Evolutionary conservation across 2,329 filamentous ascomycete genomes (phyloP).

Genomic region (Pseudonectria foliicola): DNA sequence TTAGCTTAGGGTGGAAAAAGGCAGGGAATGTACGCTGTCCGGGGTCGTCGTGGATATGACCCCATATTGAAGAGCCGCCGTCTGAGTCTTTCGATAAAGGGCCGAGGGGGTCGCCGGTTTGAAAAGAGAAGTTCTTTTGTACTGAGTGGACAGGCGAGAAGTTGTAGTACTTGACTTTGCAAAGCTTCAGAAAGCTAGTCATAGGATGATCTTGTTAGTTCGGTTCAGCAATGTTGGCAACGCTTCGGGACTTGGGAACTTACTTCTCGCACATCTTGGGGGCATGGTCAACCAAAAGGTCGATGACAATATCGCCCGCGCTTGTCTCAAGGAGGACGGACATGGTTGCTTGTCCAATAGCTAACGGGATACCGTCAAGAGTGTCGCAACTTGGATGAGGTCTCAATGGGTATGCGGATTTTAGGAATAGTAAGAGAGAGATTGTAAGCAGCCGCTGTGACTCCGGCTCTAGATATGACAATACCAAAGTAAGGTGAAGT

Average conservation of each 20-base stretch:
- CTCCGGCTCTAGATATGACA: too few species aligned
- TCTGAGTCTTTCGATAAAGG: constrained; percentile 78
- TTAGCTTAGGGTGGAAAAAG: constrained; percentile 79
- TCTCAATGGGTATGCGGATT: too few species aligned
- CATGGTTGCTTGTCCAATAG: constrained; percentile 44
- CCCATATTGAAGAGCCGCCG: constrained; percentile 92
- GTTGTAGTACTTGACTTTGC: constrained; percentile 99
- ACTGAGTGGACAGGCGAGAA: constrained; percentile 88
- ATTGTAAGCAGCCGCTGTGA: too few species aligned
- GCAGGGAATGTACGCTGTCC: constrained; percentile 72
- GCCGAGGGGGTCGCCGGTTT: constrained; percentile 89
- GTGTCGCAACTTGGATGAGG: constrained; percentile 1
- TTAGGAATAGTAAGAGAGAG: too few species aligned
- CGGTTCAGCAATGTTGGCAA: constrained; percentile 15
- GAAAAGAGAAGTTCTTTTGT: constrained; percentile 92
- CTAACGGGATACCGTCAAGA: not conserved
- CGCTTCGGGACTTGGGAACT: constrained; percentile 31
- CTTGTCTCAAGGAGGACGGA: constrained; percentile 92
- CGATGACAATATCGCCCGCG: constrained; percentile 88
- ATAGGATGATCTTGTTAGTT: constrained; percentile 41
- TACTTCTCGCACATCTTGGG: constrained; percentile 94
- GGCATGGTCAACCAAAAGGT: constrained; percentile 80
- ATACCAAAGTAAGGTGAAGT: too few species aligned
- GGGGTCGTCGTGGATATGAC: constrained; percentile 59
- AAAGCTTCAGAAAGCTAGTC: constrained; percentile 90